Conservation (phyloP, 768 basidiomycete species). For the Phanerochaete sordida region DNA sequence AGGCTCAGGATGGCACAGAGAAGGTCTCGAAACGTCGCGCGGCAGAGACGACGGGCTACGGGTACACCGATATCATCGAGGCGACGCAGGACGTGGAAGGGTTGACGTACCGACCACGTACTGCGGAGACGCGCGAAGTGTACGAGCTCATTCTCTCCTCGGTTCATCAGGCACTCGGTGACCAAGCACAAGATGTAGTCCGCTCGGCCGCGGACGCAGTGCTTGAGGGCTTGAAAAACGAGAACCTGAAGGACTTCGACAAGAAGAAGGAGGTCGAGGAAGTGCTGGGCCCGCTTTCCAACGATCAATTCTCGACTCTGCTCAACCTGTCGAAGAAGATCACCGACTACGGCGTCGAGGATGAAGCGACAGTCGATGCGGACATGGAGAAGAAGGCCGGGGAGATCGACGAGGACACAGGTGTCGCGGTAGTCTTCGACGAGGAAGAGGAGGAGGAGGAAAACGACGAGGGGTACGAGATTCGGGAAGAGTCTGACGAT, state of each 20-base stretch:
- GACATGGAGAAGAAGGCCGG: constrained; percentile 80
- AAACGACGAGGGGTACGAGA: constrained; percentile 85
- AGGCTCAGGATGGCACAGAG: constrained; percentile 55
- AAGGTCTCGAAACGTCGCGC: constrained; percentile 52
- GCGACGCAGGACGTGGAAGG: constrained; percentile 93
- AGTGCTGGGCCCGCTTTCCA: constrained; percentile 60
- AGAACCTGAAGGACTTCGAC: constrained; percentile 91
- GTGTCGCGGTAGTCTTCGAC: constrained; percentile 97
- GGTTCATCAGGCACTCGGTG: constrained; percentile 82
- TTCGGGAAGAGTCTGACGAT: constrained; percentile 71
- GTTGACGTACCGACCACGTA: constrained; percentile 87
- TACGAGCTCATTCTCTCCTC: constrained; percentile 87
- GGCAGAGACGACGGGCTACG: constrained; percentile 65
- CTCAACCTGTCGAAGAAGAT: constrained; percentile 89
- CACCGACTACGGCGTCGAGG: constrained; percentile 91
- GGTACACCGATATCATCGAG: constrained; percentile 90
- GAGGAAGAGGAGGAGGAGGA: constrained; percentile 95
- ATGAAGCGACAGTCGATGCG: constrained; percentile 73
- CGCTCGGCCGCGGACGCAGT: constrained; percentile 94
- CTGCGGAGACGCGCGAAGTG: constrained; percentile 90
- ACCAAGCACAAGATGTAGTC: constrained; percentile 94
- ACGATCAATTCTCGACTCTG: constrained; percentile 79
- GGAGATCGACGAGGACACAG: constrained; percentile 92
- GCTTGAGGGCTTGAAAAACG: constrained; percentile 84
- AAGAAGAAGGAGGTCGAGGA: constrained; percentile 93